A percentile compares a stretch with the other conserved stretches of the same genome.
phyloP scores from a whole-genome alignment of 2,329 filamentous ascomycete genomes.

The Thielaviopsis populi region DNA sequence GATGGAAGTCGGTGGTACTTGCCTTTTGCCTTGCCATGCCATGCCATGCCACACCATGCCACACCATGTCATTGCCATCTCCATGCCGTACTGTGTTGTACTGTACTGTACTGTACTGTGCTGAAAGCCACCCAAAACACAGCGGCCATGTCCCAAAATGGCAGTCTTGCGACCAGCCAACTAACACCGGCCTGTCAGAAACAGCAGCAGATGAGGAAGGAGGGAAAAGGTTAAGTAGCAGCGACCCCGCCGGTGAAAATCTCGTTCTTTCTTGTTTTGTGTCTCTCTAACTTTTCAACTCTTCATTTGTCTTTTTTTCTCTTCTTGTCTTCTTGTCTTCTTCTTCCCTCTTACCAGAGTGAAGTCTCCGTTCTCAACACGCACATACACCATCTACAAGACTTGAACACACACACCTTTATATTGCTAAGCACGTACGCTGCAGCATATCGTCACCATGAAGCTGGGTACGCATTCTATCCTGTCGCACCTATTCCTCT shows the following conservation, averaged over 20 bases:
- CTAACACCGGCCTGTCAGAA: background rate
- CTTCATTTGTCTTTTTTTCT: background rate
- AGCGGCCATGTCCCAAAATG: too few relatives aligned
- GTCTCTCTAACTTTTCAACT: background rate
- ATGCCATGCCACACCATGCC: background rate
- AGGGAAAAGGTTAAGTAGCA: conserved; percentile 3
- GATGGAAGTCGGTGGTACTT: background rate
- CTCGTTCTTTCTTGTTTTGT: background rate
- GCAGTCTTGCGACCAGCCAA: too few relatives aligned
- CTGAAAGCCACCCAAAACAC: too few relatives aligned
- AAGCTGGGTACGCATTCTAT: background rate
- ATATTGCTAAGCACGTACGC: background rate
- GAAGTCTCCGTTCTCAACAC: background rate
- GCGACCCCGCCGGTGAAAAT: background rate
- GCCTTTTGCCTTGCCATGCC: background rate
- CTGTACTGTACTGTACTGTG: too few relatives aligned
- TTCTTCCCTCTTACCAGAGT: background rate
- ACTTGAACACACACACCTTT: background rate
- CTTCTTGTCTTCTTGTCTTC: background rate
- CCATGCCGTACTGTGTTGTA: too few relatives aligned
- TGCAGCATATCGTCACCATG: background rate
- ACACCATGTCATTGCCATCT: too few relatives aligned
- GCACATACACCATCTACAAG: background rate
- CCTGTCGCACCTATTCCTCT: background rate
- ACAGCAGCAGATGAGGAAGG: background rate